phyloP scores from a whole-genome alignment of 208 protist genomes.

The Leishmania braziliensis region DNA sequence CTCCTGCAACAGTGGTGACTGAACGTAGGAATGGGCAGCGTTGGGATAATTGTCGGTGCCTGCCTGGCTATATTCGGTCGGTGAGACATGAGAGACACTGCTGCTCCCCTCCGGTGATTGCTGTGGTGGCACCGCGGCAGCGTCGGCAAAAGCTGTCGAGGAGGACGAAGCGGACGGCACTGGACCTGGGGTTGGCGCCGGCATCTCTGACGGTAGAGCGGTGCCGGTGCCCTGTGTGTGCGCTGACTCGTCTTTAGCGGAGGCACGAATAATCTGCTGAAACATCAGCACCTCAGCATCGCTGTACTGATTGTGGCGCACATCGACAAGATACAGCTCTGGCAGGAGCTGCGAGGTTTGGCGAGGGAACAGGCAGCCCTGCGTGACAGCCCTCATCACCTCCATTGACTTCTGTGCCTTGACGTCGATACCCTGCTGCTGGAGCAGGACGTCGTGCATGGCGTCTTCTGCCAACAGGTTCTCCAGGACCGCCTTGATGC shows the following conservation, averaged over 20 bases:
- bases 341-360: slow-evolving; percentile 26
- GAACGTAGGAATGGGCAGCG: neutral
- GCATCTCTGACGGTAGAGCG: neutral
- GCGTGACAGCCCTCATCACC: slow-evolving; percentile 6
- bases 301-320: slow-evolving; percentile 35
- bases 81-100: neutral
- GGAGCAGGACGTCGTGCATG: slow-evolving; percentile 26
- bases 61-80: neutral
- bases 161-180: neutral
- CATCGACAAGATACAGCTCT: slow-evolving; percentile 30
- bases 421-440: slow-evolving; percentile 26
- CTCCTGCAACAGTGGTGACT: neutral
- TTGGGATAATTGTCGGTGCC: neutral
- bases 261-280: neutral
- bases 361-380: slow-evolving; percentile 7
- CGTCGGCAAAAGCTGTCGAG: neutral
- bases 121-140: neutral
- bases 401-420: slow-evolving; percentile 15
- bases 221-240: neutral
- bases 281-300: slow-evolving; percentile 13
- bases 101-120: neutral
- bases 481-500: slow-evolving; percentile 37
- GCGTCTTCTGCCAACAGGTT: slow-evolving; percentile 32
- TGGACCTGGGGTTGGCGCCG: neutral
- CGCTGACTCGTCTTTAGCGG: neutral